Evolutionary conservation across 306 rosid species (phyloP).

Genomic region (Rosa lucieae): DNA sequence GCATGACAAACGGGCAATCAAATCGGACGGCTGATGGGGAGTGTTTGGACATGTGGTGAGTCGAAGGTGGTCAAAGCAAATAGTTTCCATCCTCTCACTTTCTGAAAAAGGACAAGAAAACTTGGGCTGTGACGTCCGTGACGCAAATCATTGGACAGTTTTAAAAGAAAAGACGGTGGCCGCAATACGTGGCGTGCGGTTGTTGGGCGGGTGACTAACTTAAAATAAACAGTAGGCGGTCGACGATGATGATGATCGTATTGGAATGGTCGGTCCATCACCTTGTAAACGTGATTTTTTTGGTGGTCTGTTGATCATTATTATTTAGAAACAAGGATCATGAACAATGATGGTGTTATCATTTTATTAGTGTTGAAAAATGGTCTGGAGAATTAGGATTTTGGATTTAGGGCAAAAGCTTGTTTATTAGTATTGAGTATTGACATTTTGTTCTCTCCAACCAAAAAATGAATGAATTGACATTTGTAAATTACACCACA

Average conservation of each 20-base stretch:
- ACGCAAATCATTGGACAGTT: not conserved
- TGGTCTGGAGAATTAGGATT: too few species aligned
- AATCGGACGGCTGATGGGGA: not conserved
- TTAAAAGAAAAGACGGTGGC: not conserved
- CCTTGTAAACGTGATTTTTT: conserved; percentile 14
- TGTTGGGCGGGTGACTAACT: not conserved
- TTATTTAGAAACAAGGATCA: not conserved
- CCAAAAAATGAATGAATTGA: not conserved
- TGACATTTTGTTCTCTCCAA: too few species aligned
- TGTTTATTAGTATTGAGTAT: too few species aligned
- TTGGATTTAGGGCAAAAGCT: too few species aligned
- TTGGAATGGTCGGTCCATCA: conserved; percentile 2
- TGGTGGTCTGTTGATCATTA: not conserved
- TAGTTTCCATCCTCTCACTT: not conserved
- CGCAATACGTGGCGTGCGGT: not conserved
- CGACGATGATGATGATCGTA: not conserved
- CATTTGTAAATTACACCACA: not conserved
- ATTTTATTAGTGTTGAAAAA: too few species aligned
- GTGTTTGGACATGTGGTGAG: not conserved
- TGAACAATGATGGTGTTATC: not conserved
- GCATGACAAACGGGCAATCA: not conserved
- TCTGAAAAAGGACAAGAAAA: not conserved
- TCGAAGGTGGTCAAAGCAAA: not conserved
- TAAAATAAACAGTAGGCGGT: not conserved
- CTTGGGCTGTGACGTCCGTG: not conserved